These are phyloP conservation scores for Candida sp. DNA, from an alignment of 1,139 yeast genomes.

Conservation along the genomic window DNA sequence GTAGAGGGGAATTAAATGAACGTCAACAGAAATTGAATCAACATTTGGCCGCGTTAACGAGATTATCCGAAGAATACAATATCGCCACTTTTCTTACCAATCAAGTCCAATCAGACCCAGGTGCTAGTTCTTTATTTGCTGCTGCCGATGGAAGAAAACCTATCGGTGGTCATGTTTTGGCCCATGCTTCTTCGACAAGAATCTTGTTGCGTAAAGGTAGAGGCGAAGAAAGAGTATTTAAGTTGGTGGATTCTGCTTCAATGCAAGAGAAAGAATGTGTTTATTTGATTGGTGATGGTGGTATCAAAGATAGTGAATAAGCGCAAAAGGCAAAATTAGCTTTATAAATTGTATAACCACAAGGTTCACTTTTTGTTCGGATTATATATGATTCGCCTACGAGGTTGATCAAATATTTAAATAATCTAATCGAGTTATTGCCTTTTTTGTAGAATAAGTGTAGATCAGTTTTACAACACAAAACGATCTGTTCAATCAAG, in stretches of 20 bases:
- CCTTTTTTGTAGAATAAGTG: no score
- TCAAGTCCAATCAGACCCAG: slow-evolving; percentile 68
- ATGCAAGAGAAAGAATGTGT: slow-evolving; percentile 60
- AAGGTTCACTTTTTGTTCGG: no score
- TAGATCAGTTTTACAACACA: no score
- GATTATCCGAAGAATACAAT: slow-evolving; percentile 58
- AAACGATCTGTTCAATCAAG: no score
- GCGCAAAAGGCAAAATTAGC: no score
- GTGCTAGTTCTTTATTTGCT: slow-evolving; percentile 63
- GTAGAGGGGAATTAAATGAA: slow-evolving; percentile 60
- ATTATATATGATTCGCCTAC: no score
- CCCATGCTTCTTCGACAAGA: slow-evolving; percentile 65
- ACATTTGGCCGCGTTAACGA: slow-evolving; percentile 48
- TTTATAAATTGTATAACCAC: no score
- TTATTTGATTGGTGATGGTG: slow-evolving; percentile 50
- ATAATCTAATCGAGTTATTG: no score
- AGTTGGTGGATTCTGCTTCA: slow-evolving; percentile 60
- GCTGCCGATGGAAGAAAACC: slow-evolving; percentile 66
- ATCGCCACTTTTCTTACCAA: slow-evolving; percentile 59
- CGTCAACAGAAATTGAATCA: slow-evolving; percentile 59
- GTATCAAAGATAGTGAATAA: slow-evolving; percentile 37
- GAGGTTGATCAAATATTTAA: no score
- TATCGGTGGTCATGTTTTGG: slow-evolving; percentile 62
- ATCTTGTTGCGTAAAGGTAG: slow-evolving; percentile 56
- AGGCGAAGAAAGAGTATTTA: slow-evolving; percentile 65